Evolutionary conservation across 2,329 filamentous ascomycete species (phyloP), one percentile per base, ranked within the genome.

Genomic region (Venturia aucupariae): DNA sequence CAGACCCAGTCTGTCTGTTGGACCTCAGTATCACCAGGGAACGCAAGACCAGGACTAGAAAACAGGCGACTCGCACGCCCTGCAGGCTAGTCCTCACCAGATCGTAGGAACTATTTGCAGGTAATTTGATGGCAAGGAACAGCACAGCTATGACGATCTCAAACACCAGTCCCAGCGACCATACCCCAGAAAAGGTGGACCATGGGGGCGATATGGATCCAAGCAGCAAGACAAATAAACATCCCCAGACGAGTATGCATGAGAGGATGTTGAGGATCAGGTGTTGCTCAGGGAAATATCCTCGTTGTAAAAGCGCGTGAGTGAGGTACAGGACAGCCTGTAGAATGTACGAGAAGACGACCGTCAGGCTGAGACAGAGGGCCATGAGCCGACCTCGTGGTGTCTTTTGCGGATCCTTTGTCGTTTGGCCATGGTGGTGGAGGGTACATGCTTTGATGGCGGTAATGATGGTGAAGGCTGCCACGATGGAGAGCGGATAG

Each of bases 241-340:
- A 24, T 17, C 57, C 59, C 59, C 57, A 65, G 42, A 65, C 27
- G 30, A 46, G 41, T 7, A 62, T 55, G 7, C n/a, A 38, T 13
- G 22, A 39, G n/a, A 65, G 55, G 27, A 42, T 27, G 22, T 39
- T 38, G 27, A 65, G 24, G 46, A 65, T 63, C 8, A 39, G 30
- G 35, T 65, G 64, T 41, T 65, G 54, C 10, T 61, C 38, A 8
- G 41, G 32, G 17, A 24, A 48, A 11, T n/a, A 57, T 38, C 41
- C 44, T 32, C 24, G n/a, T 39, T 60, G 32, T 19, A 35, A 11
- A 15, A 61, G 42, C n/a, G 57, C 57, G 17, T 65, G 59, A 30
- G 30, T 7, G 42, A 65, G 44, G 60, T 65, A 35, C 1, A 65
- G 42, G 24, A 65, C 30, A 2, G 55, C 64, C 17, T 65, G 64